These are phyloP conservation scores for Tulasnella sp. DNA, from an alignment of 768 basidiomycete species.

Conservation along the genomic window DNA sequence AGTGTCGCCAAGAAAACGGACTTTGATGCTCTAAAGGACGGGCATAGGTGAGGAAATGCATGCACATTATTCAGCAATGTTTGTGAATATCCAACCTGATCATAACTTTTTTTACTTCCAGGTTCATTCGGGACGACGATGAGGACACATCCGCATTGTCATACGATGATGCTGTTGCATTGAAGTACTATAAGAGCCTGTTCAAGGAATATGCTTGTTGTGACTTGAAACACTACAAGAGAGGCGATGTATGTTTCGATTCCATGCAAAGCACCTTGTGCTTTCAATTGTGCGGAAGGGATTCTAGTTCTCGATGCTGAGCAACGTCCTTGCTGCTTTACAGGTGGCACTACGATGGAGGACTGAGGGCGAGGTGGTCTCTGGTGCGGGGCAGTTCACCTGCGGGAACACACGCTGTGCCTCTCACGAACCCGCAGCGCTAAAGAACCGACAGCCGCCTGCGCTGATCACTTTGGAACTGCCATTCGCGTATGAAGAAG, in stretches of 20 bases:
- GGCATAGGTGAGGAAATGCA: conserved; percentile 25
- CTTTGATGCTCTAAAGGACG: conserved; percentile 33
- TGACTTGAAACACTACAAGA: conserved; percentile 93
- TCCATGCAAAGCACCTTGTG: neutral
- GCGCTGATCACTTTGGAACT: conserved; percentile 68
- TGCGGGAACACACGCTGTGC: conserved; percentile 84
- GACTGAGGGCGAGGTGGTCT: conserved; percentile 80
- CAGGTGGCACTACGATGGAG: conserved; percentile 91
- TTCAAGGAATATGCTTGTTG: conserved; percentile 89
- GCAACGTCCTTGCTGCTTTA: neutral
- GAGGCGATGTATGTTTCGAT: conserved; percentile 56
- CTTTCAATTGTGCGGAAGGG: neutral
- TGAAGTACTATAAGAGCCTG: conserved; percentile 77
- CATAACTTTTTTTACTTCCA: conserved; percentile 26
- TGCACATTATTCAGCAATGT: neutral
- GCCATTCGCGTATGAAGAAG: conserved; percentile 81
- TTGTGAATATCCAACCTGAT: too few species aligned
- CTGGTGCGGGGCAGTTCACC: conserved; percentile 72
- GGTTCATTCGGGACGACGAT: conserved; percentile 60
- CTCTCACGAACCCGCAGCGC: conserved; percentile 37
- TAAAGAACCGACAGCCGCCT: conserved; percentile 22
- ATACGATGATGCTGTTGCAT: conserved; percentile 81
- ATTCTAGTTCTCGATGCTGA: neutral
- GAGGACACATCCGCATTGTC: conserved; percentile 28
- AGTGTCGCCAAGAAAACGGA: conserved; percentile 24